phyloP scores from a whole-genome alignment of 257 asterid species.

The Parsonsia alboflavescens region DNA sequence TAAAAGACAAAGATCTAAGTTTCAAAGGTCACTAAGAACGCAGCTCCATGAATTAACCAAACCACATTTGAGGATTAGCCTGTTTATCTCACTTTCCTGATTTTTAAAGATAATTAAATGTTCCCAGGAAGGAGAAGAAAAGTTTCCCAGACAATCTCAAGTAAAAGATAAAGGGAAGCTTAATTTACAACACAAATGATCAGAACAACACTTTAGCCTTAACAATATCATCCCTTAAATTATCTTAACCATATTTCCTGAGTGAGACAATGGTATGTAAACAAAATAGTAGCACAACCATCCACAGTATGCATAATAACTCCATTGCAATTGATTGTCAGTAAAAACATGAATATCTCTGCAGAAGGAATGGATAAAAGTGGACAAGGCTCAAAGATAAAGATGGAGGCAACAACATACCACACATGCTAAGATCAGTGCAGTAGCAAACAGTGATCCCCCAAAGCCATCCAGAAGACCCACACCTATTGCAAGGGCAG shows the following conservation, averaged over 20 bases:
- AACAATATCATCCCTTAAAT: not conserved
- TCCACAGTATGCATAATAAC: not conserved
- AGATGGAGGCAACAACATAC: constrained; percentile 27
- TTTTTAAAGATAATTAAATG: not conserved
- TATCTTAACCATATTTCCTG: not conserved
- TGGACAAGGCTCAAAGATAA: not conserved
- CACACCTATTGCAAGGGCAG: constrained; percentile 81
- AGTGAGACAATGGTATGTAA: not conserved
- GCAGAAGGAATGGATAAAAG: not conserved
- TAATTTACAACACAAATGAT: not conserved
- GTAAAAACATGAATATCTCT: not conserved
- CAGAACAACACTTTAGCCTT: not conserved
- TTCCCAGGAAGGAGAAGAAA: not conserved
- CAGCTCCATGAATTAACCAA: not conserved
- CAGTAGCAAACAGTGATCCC: constrained; percentile 62
- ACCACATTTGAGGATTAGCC: not conserved
- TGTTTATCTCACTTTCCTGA: not conserved
- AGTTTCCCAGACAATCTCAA: not conserved
- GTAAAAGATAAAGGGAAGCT: not conserved
- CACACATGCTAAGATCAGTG: constrained; percentile 79
- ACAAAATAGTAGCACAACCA: not conserved
- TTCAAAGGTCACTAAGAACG: not conserved
- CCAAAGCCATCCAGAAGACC: constrained; percentile 87
- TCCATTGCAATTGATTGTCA: not conserved
- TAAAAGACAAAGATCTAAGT: not conserved